phyloP scores from a whole-genome alignment of 2,329 filamentous ascomycete species.

The Chrysoporthe deuterocubensis region DNA sequence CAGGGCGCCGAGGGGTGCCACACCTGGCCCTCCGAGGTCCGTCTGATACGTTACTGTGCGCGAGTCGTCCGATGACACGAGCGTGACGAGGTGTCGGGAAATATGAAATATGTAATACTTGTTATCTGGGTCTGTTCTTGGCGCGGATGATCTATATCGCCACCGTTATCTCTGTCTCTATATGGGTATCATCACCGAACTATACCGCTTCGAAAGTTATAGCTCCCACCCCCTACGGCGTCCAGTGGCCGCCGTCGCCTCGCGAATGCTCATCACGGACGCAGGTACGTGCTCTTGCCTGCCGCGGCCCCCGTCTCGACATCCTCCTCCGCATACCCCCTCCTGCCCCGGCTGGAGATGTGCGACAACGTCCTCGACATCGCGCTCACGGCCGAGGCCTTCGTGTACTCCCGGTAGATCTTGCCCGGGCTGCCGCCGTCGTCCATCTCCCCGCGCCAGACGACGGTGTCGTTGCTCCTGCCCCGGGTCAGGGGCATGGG shows the following conservation, averaged over 20 bases:
- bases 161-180: neutral
- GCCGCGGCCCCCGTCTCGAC: conserved; percentile 16
- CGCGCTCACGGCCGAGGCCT: conserved; percentile 25
- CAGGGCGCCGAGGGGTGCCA: too few relatives aligned
- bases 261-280: neutral
- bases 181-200: neutral
- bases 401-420: conserved; percentile 24
- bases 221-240: neutral
- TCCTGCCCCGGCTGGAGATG: conserved; percentile 17
- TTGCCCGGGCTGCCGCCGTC: conserved; percentile 19
- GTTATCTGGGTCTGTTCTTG: too few relatives aligned
- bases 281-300: neutral
- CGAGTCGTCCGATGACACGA: too few relatives aligned
- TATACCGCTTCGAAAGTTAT: neutral
- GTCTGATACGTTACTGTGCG: too few relatives aligned
- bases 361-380: conserved; percentile 26
- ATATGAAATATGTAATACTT: too few relatives aligned
- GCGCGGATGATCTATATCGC: neutral
- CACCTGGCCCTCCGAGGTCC: too few relatives aligned
- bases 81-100: too few relatives aligned
- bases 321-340: conserved; percentile 12
- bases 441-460: conserved; percentile 20
- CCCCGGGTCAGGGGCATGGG: conserved; percentile 1
- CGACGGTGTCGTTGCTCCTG: conserved; percentile 23
- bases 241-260: neutral